Evolutionary conservation across 1,284 basidiomycete genomes (phyloP).

Genomic region (Cryptococcus maquisensis): DNA sequence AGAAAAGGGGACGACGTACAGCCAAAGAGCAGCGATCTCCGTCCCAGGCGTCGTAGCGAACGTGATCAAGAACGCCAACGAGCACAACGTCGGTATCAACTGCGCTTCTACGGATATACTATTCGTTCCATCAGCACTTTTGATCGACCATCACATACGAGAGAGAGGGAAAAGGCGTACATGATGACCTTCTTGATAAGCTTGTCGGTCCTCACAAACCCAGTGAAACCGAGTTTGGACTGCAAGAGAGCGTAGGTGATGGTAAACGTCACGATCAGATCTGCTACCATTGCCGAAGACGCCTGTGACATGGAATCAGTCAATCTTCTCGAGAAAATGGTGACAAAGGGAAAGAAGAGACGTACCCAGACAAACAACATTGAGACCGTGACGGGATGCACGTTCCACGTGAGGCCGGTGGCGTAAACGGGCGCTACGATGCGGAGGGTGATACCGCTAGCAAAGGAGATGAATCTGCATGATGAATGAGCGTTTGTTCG

Average conservation of each 20-base stretch:
- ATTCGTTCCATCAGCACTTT: background rate
- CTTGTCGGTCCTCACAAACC: slow-evolving; percentile 4
- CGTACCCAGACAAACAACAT: slow-evolving; percentile 4
- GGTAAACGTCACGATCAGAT: slow-evolving; percentile 3
- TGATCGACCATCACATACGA: background rate
- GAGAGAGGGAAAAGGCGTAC: slow-evolving; percentile 1
- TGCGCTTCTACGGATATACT: slow-evolving; percentile 11
- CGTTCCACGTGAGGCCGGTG: background rate
- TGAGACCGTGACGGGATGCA: background rate
- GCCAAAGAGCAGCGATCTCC: slow-evolving; percentile 8
- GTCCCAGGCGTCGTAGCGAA: background rate
- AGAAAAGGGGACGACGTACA: slow-evolving; percentile 1
- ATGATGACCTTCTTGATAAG: background rate
- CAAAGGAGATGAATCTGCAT: background rate
- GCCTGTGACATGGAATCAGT: background rate
- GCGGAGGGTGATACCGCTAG: slow-evolving; percentile 1
- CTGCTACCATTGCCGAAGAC: background rate
- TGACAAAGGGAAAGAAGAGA: background rate
- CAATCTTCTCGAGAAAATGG: no score
- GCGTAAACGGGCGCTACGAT: slow-evolving; percentile 1
- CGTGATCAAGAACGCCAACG: slow-evolving; percentile 2
- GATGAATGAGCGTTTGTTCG: background rate
- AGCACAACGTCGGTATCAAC: slow-evolving; percentile 5
- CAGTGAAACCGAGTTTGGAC: background rate
- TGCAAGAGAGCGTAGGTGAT: slow-evolving; percentile 4